Base-by-base conservation (phyloP, 768 basidiomycete genomes). In the Lepiota subincarnata region DNA sequence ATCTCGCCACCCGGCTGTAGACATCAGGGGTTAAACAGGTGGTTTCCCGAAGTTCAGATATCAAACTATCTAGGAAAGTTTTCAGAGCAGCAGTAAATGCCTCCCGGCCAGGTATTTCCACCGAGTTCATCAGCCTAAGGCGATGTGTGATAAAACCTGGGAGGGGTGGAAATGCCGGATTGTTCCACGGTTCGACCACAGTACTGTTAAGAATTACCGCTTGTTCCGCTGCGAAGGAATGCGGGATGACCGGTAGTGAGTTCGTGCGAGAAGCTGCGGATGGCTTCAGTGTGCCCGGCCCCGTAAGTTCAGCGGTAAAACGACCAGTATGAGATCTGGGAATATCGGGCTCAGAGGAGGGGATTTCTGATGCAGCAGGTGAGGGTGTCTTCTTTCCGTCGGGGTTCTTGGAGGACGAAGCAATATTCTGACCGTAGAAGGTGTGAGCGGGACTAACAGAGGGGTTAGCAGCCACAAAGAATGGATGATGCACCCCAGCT, bases 71-170 rank as follows among this genome's bases (percentile, higher is more conserved):
- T 39, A 83, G 59, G 64, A 87, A 84, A 6, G 69, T 64, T 19
- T 65, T 57, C 37, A 87, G 67, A 3, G 67, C 63, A 38, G 75
- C 76, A 39, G 86, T 79, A 55, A 82, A 87, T 14, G 70, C 69
- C 20, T 69, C 69, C 35, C 82, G 74, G 41, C 68, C 70, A 3
- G 86, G 86, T 77, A 87, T 81, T 60, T 86, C 83, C 37, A 75
- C 71, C 18, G 77, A 73, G 60, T 76, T 78, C 40, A 82, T 70
- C 20, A 70, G 71, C 44, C 66, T 67, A 61, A 94, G 75, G 60
- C 79, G 66, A 64, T 85, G 68, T 58, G 78, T 60, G 54, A 89
- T 72, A 57, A 68, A 64, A 44, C 79, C 72, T 2, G 85, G 86
- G 46, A 88, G 79, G 1, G 84, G 78, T 20, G 78, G 73, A 60